Evolutionary conservation across 768 basidiomycete genomes (phyloP).

Genomic region (Termitomyces sp.): DNA sequence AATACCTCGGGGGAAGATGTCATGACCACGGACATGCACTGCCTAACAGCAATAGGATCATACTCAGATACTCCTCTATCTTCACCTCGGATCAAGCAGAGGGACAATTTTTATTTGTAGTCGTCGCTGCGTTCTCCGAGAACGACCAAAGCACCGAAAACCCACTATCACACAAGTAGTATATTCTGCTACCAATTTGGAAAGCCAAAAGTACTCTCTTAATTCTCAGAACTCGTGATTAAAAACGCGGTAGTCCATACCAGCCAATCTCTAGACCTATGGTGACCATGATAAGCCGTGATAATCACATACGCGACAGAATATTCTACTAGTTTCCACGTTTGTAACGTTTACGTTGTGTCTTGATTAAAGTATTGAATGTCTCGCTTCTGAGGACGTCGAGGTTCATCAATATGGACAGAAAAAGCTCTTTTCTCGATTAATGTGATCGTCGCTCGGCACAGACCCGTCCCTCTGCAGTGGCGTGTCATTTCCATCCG

Average conservation of each 20-base stretch:
- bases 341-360: not conserved
- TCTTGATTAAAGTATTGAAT: not conserved
- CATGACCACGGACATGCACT: not conserved
- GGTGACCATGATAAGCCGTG: not conserved
- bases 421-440: not conserved
- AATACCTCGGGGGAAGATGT: slow-evolving; percentile 3
- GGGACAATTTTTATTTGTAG: not conserved
- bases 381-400: not conserved
- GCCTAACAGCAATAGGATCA: not conserved
- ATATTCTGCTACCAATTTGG: not conserved
- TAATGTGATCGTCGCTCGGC: slow-evolving; percentile 8
- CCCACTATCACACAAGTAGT: not conserved
- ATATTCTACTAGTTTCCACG: not conserved
- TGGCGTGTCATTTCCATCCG: not conserved
- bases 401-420: not conserved
- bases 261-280: not conserved
- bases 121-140: not conserved
- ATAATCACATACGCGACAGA: not conserved
- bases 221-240: not conserved
- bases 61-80: not conserved
- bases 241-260: not conserved
- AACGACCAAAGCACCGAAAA: not conserved
- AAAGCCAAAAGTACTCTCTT: not conserved
- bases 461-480: slow-evolving; percentile 1
- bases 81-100: slow-evolving; percentile 2